Evolutionary conservation across 1,284 basidiomycete genomes (phyloP), one percentile per base, ranked within the genome.

Genomic region (Vanrija humicola): DNA sequence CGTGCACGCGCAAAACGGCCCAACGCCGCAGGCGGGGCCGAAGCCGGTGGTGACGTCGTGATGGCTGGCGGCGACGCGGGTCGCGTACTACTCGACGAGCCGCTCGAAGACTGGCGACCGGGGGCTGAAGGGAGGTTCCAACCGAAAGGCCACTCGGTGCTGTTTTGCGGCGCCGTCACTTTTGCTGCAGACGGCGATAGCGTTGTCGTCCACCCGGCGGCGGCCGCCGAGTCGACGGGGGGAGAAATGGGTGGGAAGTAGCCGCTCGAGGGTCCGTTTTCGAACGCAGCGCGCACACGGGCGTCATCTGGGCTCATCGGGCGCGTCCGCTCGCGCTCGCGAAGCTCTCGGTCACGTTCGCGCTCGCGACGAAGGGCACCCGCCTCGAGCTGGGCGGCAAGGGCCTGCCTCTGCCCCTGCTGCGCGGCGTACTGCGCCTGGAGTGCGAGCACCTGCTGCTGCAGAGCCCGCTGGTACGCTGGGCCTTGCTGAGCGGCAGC

Each of bases 1-100:
- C 66, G 62, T 9, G 69, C 65, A 48, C 67, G 69, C 12, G 67
- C 62, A 46, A 71, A 71, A 15, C 69, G 61, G 5, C 69, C 69
- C 3, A 65, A 56, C 51, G 34, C 14, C 50, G 53, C 46, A 43
- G 42, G 45, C 53, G 40, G 51, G 28, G 46, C 52, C 34, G 23
- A 55, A 29, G 38, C 48, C 18, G 15, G 55, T 14, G 46, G 48
- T 23, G 53, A 52, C 44, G 48, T 19, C 12, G 47, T 42, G 38
- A 47, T 46, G 6, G 58, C 55, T 12, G 5, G 52, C 50, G 16
- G 52, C 54, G 28, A 52, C 48, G 48, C 49, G 49, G 8, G 38
- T 42, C 19, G 48, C 19, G 55, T 51, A 12, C 45, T 38, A 2
- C 48, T 50, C 14, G 54, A 55, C 10, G 54, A 52, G n/a, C 53